Base-by-base conservation (phyloP, 1,284 basidiomycete species). In the Cronartium quercuum region DNA sequence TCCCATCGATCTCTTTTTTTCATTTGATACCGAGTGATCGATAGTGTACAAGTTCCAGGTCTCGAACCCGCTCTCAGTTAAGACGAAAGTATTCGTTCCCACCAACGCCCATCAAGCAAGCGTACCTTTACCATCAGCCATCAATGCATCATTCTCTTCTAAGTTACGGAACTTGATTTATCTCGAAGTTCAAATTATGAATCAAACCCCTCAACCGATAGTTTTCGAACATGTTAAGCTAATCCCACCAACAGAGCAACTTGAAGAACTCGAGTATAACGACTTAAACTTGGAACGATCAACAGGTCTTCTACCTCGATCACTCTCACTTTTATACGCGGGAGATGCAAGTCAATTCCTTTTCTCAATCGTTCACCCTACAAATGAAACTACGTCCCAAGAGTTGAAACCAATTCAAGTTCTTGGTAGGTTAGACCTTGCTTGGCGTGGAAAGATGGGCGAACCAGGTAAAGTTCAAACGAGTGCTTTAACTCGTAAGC, bases 1-100 rank as follows among this genome's bases (percentile, higher is more conserved):
- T 12, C 42, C 12, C 1, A 1, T 2, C 9, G 9, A 44, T 44
- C 42, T 18, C 42, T 18, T 12, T 12, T 12, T 47, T 47, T 47
- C 2, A 1, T 6, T 18, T 6, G 29, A n/a, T 47, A 1, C 10
- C 24, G 47, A 51, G 24, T 51, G 6, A 6, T 15, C 24, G 7
- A n/a, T 21, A 66, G 65, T 66, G 0, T 66, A 66, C 24, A 66
- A 66, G 37, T 66, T 66, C 9, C 41, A 66, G 18, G 65, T 66
- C 6, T 35, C 51, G 18, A 51, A 66, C n/a, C 65, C 65, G 13
- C 12, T 66, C 3, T 42, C 18, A 51, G 29, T 66, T 15, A 66
- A 51, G 41, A 66, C 65, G 21, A 66, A 66, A 51, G 24, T 51
- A 12, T 47, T 47, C n/a, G 47, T 51, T 15, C 47, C 47, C 18